These are phyloP conservation scores for Ceratocystis lukuohia DNA, from an alignment of 2,329 filamentous ascomycete genomes.

Conservation along the genomic window DNA sequence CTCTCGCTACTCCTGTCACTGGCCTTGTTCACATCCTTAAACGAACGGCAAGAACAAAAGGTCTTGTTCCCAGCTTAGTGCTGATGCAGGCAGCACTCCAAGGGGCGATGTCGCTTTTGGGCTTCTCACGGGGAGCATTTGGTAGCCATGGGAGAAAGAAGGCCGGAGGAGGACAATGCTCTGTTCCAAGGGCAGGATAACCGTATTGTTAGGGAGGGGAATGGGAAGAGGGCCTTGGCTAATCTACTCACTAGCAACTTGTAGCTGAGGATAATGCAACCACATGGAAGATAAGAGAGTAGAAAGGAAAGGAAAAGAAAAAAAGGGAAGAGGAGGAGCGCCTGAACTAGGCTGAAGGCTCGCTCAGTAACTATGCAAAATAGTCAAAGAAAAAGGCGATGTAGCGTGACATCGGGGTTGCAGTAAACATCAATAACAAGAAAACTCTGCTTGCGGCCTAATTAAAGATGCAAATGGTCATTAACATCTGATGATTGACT, in stretches of 20 bases:
- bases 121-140: neutral
- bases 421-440: neutral
- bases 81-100: neutral
- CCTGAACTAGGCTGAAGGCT: too few species aligned
- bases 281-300: neutral
- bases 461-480: neutral
- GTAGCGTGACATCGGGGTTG: too few species aligned
- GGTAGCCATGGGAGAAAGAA: neutral
- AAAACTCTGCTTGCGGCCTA: neutral
- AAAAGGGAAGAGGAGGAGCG: neutral
- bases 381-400: too few species aligned
- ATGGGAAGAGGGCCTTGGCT: too few species aligned
- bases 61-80: neutral
- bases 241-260: too few species aligned
- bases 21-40: neutral
- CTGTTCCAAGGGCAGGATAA: too few species aligned
- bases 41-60: neutral
- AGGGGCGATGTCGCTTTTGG: neutral
- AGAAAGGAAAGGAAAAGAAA: neutral
- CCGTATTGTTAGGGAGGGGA: too few species aligned
- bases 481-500: neutral
- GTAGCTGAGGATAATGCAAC: too few species aligned
- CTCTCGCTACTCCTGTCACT: neutral
- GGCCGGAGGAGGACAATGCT: neutral
- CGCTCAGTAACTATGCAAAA: too few species aligned